Base-by-base conservation (phyloP, 78 protist genomes). In the Trichosphaerium sp. region DNA sequence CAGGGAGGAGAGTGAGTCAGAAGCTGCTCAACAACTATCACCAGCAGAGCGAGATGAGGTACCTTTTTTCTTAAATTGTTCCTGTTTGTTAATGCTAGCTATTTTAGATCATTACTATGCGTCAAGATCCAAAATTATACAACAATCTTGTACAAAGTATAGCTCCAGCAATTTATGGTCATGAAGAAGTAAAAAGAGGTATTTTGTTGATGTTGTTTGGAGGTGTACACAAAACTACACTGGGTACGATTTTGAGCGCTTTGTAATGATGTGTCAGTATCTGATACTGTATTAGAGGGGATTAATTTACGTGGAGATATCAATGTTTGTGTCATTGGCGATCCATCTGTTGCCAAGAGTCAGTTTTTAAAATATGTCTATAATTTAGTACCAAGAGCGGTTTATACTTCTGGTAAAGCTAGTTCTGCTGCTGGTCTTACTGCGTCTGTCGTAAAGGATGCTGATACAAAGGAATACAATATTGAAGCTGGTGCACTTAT, bases 401-500 rank as follows among this genome's bases (percentile, higher is more conserved):
- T 98, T 6, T 97, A 92, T 74, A 94, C 99, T 18, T 80, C 94
- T 2, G 97, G 99, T 35, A 92, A 91, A 68, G 89, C 97, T 12
- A 82, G 94, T 1, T 56, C 95, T 1, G 96, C 97, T 3, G 92
- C 97, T 0, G 97, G 97, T 88, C 63, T 97, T 34, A 97, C 99
- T 0, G 99, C 99, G 0, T 34, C 97, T 2, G 99, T 97, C 25
- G 87, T 82, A 10, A 57, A 59, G 35, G 99, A 97, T 80, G 65
- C 82, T 4, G 99, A 97, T 31, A 94, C 97, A 4, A 94, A 96
- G 26, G 99, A 98, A 76, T 93, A 90, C 32, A 78, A 82, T 35
- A 92, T 98, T 14, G 99, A 97, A 52, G 99, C 99, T 0, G 99
- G 99, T 40, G 99, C 99, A 11, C 83, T 98, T 31, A 94, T 98